phyloP scores from a whole-genome alignment of 2,329 filamentous ascomycete genomes.

The Bipolaris gigantea region DNA sequence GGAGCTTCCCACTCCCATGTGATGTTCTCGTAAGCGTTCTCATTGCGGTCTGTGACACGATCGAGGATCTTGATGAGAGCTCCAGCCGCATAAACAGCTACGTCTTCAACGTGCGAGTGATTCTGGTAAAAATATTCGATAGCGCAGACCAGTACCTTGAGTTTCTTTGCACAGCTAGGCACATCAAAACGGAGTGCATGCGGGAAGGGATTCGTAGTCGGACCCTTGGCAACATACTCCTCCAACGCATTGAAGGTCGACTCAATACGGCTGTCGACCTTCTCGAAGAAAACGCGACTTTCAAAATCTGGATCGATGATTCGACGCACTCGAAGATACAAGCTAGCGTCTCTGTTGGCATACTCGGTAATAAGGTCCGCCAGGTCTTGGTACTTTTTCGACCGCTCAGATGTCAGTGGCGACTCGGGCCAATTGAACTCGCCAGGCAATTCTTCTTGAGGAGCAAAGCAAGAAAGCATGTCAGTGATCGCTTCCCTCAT shows the following conservation, averaged over 20 bases:
- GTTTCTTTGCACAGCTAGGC: slow-evolving; percentile 34
- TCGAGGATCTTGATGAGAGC: slow-evolving; percentile 40
- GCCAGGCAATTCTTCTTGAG: slow-evolving; percentile 37
- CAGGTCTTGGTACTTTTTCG: slow-evolving; percentile 39
- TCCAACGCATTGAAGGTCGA: slow-evolving; percentile 36
- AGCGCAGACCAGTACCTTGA: slow-evolving; percentile 30
- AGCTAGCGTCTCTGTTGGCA: slow-evolving; percentile 30
- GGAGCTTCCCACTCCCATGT: slow-evolving; percentile 34
- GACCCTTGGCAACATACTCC: slow-evolving; percentile 35
- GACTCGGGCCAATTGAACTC: slow-evolving; percentile 38
- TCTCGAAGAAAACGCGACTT: slow-evolving; percentile 41
- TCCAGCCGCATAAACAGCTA: slow-evolving; percentile 32
- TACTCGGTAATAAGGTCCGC: slow-evolving; percentile 33
- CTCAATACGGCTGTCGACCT: slow-evolving; percentile 36
- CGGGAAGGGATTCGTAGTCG: slow-evolving; percentile 26
- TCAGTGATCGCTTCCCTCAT: slow-evolving; percentile 35
- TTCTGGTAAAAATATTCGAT: slow-evolving; percentile 34
- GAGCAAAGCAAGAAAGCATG: slow-evolving; percentile 45
- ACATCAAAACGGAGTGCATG: slow-evolving; percentile 33
- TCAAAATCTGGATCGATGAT: slow-evolving; percentile 40
- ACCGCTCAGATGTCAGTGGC: slow-evolving; percentile 29
- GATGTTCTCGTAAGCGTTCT: slow-evolving; percentile 36
- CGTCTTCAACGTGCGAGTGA: slow-evolving; percentile 25
- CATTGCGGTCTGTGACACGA: slow-evolving; percentile 36
- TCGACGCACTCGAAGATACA: slow-evolving; percentile 32